Base-by-base conservation (phyloP, 805 yeast species). In the Candida boidinii region DNA sequence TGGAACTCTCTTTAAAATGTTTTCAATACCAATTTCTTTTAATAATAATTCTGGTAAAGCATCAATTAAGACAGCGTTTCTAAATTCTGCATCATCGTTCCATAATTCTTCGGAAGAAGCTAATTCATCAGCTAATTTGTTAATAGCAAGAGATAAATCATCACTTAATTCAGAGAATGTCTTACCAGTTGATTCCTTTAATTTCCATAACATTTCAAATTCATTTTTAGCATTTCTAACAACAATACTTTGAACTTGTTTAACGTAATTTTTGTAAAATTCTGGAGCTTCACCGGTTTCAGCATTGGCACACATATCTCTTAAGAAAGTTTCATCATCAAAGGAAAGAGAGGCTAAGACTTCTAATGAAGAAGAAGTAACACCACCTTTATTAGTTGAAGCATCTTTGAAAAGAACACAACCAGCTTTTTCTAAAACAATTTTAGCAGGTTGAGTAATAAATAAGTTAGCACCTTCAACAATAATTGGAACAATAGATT, bases 381-480 rank as follows among this genome's bases (percentile, higher is more conserved):
- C 98, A 64, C 98, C 98, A 51, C 98, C 98, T 63, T 90, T 90
- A 64, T 90, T 90, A 28, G 96, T 87, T 10, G 96, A 84, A 12
- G 97, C 95, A 66, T 90, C 98, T 60, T 92, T 92, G 64, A 85
- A 84, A 33, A 92, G 68, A 33, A 87, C 58, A 33, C 85, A 77
- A 25, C 97, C 97, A 21, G 94, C 92, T 28, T 70, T 64, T 62
- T 92, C 98, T 35, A 90, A 68, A 30, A 75, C 72, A 21, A 90
- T 60, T 65, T 90, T 92, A 32, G 97, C 96, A 25, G 86, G 74
- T 64, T 92, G 97, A 2, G 97, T 86, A 41, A 90, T 80, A 62
- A 90, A 92, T 58, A 90, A 69, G 59, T 90, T 92, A 36, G 98
- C 98, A 54, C 98, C 98, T 64, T 90, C 98, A 36, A 92, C 96